Conservation (phyloP, 208 protist species). For the Trichomonas gallinae region DNA sequence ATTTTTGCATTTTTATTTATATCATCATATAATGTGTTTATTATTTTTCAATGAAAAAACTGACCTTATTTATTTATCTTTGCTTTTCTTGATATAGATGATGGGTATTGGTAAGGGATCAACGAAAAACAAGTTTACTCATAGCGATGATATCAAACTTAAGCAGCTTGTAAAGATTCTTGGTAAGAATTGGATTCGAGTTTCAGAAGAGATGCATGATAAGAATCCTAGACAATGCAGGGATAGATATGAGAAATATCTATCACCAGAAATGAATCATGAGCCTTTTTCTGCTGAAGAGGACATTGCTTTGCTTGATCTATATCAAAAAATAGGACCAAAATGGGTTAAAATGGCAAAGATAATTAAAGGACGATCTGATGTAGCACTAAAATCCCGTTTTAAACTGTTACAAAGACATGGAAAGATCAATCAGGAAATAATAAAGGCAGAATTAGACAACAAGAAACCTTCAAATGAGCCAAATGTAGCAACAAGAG, state of each 20-base stretch:
- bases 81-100: too few relatives aligned
- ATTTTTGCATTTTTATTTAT: too few relatives aligned
- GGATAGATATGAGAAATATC: neutral
- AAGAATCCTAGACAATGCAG: neutral
- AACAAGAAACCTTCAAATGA: too few relatives aligned
- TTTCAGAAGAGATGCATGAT: neutral
- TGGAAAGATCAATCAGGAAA: too few relatives aligned
- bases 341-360: neutral
- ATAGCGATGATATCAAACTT: neutral
- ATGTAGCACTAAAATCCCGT: neutral
- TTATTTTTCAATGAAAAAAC: too few relatives aligned
- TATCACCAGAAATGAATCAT: neutral
- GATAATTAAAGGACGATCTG: neutral
- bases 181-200: neutral
- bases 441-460: too few relatives aligned
- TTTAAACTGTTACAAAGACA: neutral
- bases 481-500: too few relatives aligned
- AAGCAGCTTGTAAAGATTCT: neutral
- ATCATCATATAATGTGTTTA: too few relatives aligned
- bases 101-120: too few relatives aligned
- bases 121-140: neutral
- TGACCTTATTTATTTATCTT: too few relatives aligned
- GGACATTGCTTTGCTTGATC: neutral
- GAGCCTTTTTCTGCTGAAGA: neutral
- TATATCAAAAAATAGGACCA: neutral